Evolutionary conservation across 2,329 filamentous ascomycete genomes (phyloP).

Genomic region (Rhinocladiella similis): DNA sequence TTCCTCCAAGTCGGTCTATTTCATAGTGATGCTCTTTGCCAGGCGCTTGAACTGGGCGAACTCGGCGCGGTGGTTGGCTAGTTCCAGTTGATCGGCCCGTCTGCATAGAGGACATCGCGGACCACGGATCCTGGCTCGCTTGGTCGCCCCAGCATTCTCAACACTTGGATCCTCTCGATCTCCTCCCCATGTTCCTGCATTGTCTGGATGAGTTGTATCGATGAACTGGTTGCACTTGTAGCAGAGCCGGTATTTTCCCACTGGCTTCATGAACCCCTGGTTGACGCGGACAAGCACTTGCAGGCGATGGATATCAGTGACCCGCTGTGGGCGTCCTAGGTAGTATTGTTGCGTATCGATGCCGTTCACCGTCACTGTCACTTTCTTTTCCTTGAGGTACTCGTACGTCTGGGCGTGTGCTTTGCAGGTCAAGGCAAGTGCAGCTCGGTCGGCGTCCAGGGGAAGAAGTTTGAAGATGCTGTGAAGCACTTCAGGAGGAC

Average conservation of each 20-base stretch:
- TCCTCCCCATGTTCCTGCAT: constrained; percentile 18
- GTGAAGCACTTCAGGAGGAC: constrained; percentile 18
- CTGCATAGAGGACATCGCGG: constrained; percentile 22
- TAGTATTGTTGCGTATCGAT: not conserved
- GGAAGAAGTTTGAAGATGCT: constrained; percentile 21
- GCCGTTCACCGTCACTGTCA: not conserved
- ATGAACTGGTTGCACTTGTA: constrained; percentile 23
- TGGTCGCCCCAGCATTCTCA: constrained; percentile 1
- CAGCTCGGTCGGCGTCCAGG: constrained; percentile 18
- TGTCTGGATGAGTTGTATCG: constrained; percentile 3
- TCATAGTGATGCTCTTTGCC: constrained; percentile 1
- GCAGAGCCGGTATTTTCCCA: constrained; percentile 22
- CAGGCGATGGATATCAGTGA: constrained; percentile 18
- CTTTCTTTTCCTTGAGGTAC: constrained; percentile 12
- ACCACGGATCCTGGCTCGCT: constrained; percentile 14
- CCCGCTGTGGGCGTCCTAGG: constrained; percentile 6
- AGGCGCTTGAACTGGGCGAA: constrained; percentile 21
- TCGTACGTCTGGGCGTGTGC: constrained; percentile 19
- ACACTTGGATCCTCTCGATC: not conserved
- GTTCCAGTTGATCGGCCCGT: constrained; percentile 6
- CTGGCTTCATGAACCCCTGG: constrained; percentile 7
- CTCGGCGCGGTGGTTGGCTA: constrained; percentile 8
- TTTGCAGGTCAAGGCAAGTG: constrained; percentile 27
- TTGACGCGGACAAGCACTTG: constrained; percentile 23
- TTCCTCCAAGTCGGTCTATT: not conserved